Conservation (phyloP, 225 moss, liverwort and hornwort genomes). For the Antitrichia curtipendula region DNA sequence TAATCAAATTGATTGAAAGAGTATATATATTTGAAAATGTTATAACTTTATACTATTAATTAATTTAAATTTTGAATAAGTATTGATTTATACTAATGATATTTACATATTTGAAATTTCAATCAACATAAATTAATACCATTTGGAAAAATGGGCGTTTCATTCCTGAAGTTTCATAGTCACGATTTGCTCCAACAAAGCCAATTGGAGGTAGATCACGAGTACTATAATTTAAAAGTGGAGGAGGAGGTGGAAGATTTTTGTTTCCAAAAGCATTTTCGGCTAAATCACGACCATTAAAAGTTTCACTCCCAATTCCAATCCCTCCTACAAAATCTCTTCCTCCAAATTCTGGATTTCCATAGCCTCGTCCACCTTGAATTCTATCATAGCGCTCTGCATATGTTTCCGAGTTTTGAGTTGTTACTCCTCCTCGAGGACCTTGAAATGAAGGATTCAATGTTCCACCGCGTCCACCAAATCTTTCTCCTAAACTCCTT, state of each 20-base stretch:
- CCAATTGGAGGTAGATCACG: conserved; percentile 8
- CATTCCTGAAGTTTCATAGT: conserved; percentile 19
- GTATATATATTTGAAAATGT: neutral
- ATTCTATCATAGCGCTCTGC: conserved; percentile 27
- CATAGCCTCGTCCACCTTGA: conserved; percentile 22
- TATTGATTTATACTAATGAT: too few species aligned
- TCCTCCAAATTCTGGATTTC: conserved; percentile 4
- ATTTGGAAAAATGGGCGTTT: conserved; percentile 13
- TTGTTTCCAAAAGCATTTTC: neutral
- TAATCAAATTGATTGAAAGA: neutral
- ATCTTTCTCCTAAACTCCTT: conserved; percentile 2
- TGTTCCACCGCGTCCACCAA: neutral
- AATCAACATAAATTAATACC: neutral
- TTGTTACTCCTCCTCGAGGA: neutral
- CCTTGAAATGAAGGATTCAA: neutral
- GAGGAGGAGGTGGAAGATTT: conserved; percentile 13
- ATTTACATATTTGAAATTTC: neutral
- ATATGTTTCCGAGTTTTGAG: conserved; percentile 12
- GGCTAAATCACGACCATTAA: neutral
- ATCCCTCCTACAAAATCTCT: neutral
- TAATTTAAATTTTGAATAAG: neutral
- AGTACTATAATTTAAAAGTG: conserved; percentile 5
- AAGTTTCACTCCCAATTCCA: neutral
- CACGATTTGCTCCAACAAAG: neutral
- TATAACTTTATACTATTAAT: neutral